phyloP scores from a whole-genome alignment of 306 rosid species.

The Gastrolobium villosum region DNA sequence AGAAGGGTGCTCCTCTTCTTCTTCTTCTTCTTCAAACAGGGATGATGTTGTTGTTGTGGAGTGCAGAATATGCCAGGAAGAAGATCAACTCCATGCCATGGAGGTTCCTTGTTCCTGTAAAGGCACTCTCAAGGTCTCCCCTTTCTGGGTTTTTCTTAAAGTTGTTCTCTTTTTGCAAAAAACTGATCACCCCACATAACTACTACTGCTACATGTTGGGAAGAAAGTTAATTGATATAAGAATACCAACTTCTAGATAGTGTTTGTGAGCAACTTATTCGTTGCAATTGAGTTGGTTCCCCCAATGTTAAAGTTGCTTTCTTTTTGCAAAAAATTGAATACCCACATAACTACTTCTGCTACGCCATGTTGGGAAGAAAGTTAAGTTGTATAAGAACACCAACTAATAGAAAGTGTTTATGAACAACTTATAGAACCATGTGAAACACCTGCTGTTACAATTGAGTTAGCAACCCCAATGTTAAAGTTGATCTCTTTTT shows the following conservation, averaged over 20 bases:
- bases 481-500: neutral
- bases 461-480: neutral
- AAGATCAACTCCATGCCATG: conserved; percentile 33
- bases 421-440: conserved; percentile 3
- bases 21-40: conserved; percentile 4
- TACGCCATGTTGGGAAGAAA: neutral
- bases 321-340: neutral
- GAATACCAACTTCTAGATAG: neutral
- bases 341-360: neutral
- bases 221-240: neutral
- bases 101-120: conserved; percentile 47
- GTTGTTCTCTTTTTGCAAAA: neutral
- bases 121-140: conserved; percentile 45
- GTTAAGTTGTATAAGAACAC: neutral
- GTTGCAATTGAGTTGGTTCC: neutral
- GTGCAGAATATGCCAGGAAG: conserved; percentile 46
- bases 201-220: neutral
- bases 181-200: neutral
- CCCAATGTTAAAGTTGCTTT: neutral
- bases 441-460: neutral
- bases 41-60: conserved; percentile 29
- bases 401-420: neutral
- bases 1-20: conserved; percentile 32
- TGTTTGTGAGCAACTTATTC: neutral
- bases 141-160: neutral